Conservation (phyloP, 805 yeast genomes). For the Lipomyces sp. region DNA sequence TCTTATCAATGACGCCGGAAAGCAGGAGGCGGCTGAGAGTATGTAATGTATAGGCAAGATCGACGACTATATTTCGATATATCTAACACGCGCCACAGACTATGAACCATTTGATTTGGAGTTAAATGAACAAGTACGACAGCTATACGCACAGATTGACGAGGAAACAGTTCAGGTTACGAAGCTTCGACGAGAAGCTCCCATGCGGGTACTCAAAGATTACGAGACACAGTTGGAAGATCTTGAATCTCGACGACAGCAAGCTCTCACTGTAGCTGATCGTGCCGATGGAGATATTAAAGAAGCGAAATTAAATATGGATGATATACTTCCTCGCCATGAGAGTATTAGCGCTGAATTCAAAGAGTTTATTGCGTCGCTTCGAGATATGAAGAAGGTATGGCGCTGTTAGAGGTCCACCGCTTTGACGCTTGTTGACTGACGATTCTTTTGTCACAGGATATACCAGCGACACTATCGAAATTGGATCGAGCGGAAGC, state of each 20-base stretch:
- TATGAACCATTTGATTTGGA: constrained; percentile 69
- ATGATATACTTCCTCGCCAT: constrained; percentile 9
- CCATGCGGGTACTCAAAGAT: constrained; percentile 36
- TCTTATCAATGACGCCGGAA: constrained; percentile 31
- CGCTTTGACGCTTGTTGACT: not conserved
- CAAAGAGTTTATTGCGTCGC: constrained; percentile 7
- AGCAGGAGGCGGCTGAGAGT: constrained; percentile 27
- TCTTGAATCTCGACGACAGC: constrained; percentile 9
- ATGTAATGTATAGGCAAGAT: constrained; percentile 27
- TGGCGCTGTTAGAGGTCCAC: not conserved
- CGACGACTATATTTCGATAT: constrained; percentile 28
- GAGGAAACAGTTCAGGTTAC: constrained; percentile 56
- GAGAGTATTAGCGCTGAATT: constrained; percentile 9
- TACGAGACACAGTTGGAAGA: constrained; percentile 39
- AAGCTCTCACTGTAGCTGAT: not conserved
- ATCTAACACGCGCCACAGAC: constrained; percentile 33
- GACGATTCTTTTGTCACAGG: not conserved
- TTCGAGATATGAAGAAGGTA: constrained; percentile 24
- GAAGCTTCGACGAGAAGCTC: constrained; percentile 45
- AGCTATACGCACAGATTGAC: constrained; percentile 39
- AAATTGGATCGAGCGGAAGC: constrained; percentile 10
- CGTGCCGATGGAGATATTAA: constrained; percentile 2
- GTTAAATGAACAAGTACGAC: constrained; percentile 57
- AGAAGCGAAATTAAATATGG: not conserved
- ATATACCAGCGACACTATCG: not conserved